Evolutionary conservation across 345 rosid genomes (phyloP), one percentile per base, ranked within the genome.

Genomic region (Ailanthus altissimus): DNA sequence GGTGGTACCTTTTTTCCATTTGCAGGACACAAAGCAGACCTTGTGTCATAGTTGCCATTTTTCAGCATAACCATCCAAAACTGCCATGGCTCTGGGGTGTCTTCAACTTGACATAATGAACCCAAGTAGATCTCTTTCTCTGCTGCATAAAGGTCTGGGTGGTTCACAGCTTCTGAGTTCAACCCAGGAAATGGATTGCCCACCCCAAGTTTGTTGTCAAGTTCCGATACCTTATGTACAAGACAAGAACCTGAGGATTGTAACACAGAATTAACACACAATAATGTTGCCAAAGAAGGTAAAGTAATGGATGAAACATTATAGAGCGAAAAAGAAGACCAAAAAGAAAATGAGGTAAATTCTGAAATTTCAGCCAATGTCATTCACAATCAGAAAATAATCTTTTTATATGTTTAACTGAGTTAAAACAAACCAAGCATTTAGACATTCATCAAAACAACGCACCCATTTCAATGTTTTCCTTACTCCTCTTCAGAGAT

Each of bases 61-160:
- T 94, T 94, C 68, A 94, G 87, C 98, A 94, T 94, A 72, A 91
- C 77, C 94, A 88, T 92, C 97, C 98, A 92, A 78, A 90, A 93
- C 42, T 93, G 92, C 97, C 97, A 90, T 49, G 97, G 97, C 18
- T 80, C 84, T 78, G 89, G 89, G 16, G 72, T 28, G 81, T 89
- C 93, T 49, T 83, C 49, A 73, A 94, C 92, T 83, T 90, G 75
- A 28, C 97, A 92, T 54, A 88, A 77, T 21, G 91, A 84, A 21
- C 97, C 98, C 57, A 94, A 72, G 47, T 90, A 92, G 7, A 86
- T 74, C 75, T 94, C 97, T 82, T 94, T 91, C 71, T 89, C 81
- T 20, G 81, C 93, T 6, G 94, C 97, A 73, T 93, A 93, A 51
- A 87, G 83, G 80, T 92, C 90, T 40, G 89, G 84, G 64, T 83